Base-by-base conservation (phyloP, 176 grass and related monocot genomes). In the Phoenix dactylifera region DNA sequence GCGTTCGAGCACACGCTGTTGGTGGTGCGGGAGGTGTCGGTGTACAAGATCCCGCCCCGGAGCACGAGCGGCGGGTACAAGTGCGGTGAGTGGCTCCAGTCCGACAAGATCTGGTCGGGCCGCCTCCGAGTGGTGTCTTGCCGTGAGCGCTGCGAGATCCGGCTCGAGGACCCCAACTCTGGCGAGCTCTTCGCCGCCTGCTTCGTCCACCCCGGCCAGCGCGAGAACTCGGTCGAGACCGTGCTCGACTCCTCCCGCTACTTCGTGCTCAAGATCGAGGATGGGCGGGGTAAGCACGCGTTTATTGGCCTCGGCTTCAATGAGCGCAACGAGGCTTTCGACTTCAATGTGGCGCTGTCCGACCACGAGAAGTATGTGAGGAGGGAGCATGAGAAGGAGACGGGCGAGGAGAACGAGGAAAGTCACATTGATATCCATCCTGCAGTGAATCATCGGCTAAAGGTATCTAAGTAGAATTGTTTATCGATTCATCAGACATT, bases 11-110 rank as follows among this genome's bases (percentile, higher is more conserved):
- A 93, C 85, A 98, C 88, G 64, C 79, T 98, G 32, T 76, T 98
- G 52, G 88, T 98, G 76, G 87, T 98, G 78, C 82, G 94, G 0
- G 94, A 98, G 79, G 94, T 92, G 51, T 80, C 76, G 22, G 88
- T 86, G 66, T 98, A 89, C 79, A 92, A 98, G 81, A 98, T 98
- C 76, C 88, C 87, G 52, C 87, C 94, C 10, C 84, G 94, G 57
- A 77, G 65, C 73, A 92, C 78, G 69, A 92, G 87, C 44, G 94
- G 94, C 53, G 94, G 94, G 58, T 92, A 98, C 88, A 98, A 98
- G 70, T 98, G 88, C 60, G 94, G 94, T 20, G 94, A 98, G 81
- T 98, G 94, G 94, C 87, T 92, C 50, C 87, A 98, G 73, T 86
- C 94, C 17, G 84, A 98, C 70, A 91, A 78, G 87, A 98, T 98